Base-by-base conservation (phyloP, 352 stramenopile species). In the Phytophthora lateralis region DNA sequence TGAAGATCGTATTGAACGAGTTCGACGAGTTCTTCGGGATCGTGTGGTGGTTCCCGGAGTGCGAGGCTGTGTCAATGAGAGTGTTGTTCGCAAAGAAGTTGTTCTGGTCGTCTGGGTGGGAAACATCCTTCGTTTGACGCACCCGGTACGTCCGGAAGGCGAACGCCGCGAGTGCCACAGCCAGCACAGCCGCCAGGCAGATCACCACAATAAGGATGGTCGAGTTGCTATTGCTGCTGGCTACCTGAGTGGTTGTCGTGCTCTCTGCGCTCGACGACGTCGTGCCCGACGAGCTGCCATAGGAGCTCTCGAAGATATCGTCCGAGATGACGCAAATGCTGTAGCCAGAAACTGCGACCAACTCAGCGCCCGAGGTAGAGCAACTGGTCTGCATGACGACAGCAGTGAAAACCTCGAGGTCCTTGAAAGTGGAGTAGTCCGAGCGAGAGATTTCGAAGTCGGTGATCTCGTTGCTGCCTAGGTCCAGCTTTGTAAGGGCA, bases 381-480 rank as follows among this genome's bases (percentile, higher is more conserved):
- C 76, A 83, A 24, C 49, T 66, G 1, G 68, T 73, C 51, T 87
- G 71, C 0, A 66, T 62, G 21, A 89, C 55, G 0, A 65, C 76
- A 8, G 69, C 73, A 29, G 34, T 82, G 34, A 92, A 80, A 1
- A 42, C 57, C 11, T 77, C 63, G 9, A 89, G 53, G 10, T 68
- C 63, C 63, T 78, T 71, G 39, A 92, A 77, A 0, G 66, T 88
- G 10, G 66, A 64, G 61, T 88, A 79, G 49, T 92, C 83, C 0
- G 78, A 85, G 2, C 76, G 75, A 0, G 73, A 86, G 41, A 93
- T 78, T 52, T 91, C 83, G 29, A 93, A 84, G n/a, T 78, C 76
- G 7, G 60, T 76, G 63, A 93, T 90, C 47, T 73, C 59, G 34
- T 68, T 67, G 1, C 41, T 43, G 26, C 74, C 80, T n/a, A 93